Evolutionary conservation across 306 rosid species (phyloP), one percentile per base, ranked within the genome.

Genomic region (Pterocarpus santalinus): DNA sequence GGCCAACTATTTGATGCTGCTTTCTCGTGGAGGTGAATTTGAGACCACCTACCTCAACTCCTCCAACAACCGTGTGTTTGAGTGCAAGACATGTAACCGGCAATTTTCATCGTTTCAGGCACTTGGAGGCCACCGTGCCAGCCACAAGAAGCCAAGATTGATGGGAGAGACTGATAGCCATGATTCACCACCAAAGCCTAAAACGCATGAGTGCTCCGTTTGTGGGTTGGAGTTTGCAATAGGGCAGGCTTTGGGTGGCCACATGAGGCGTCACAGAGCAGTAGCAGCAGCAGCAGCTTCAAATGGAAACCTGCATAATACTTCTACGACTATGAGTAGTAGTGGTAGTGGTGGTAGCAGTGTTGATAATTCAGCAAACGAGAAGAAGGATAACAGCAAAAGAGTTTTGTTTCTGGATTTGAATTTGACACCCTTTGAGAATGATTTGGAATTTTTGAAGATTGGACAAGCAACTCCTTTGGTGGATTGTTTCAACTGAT

Each of bases 181-280:
- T 55, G 88, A 75, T 0, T 84, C 88, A 2, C 89, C 91, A 16
- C 57, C 76, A 30, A 95, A 95, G 70, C 88, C 98, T 17, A 93
- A 90, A 66, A 90, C 98, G 0, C 99, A 95, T 34, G 96, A 92
- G 88, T 95, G 99, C 79, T 89, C 88, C 17, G n/a, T 95, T 22
- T 95, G 99, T 73, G 99, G 99, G 13, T 71, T 90, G 72, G 98
- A 93, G 47, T 95, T 95, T 74, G 85, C 97, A 2, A 90, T 92
- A 15, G 99, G 99, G 1, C 99, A 95, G 77, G 99, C 99, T 32
- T 85, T 95, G 76, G 99, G 99, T 0, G 99, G 99, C 2, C 99
- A 93, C 83, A 95, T 95, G 99, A 92, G 99, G 57, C 78, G 98
- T 77, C 99, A 95, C 72, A 88, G 97, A 64, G 36, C 77, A 4